phyloP scores from a whole-genome alignment of 331 rosid genomes.

The Saraca asoca region DNA sequence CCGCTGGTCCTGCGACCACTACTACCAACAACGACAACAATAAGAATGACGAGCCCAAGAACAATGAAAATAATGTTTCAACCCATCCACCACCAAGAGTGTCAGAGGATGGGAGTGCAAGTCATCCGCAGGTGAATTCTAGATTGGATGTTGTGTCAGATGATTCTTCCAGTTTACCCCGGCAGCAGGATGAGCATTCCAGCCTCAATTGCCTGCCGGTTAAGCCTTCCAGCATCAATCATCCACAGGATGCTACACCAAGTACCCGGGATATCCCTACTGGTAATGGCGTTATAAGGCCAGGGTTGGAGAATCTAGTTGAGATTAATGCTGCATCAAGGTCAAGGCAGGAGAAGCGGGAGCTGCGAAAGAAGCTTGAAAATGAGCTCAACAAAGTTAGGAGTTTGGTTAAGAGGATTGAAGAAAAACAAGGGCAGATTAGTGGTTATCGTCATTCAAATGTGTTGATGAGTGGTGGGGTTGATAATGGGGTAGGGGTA shows the following conservation, averaged over 20 bases:
- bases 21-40: conserved; percentile 29
- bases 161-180: conserved; percentile 48
- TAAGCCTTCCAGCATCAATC: conserved; percentile 6
- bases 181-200: conserved; percentile 35
- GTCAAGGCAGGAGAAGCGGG: conserved; percentile 61
- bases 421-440: conserved; percentile 60
- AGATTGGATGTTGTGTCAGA: conserved; percentile 50
- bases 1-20: conserved; percentile 19
- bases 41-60: background rate
- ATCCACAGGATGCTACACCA: background rate
- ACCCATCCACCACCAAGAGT: conserved; percentile 27
- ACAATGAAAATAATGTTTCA: conserved; percentile 20
- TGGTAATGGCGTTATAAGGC: background rate
- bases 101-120: conserved; percentile 44
- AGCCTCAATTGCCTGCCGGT: too few relatives aligned
- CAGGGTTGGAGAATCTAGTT: conserved; percentile 42
- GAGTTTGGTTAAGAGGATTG: conserved; percentile 71
- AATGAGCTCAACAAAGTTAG: conserved; percentile 62
- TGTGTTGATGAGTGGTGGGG: conserved; percentile 36
- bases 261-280: background rate
- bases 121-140: conserved; percentile 39
- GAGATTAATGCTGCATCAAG: conserved; percentile 41
- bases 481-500: conserved; percentile 49
- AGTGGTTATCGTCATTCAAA: conserved; percentile 45
- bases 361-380: conserved; percentile 66